Percentiles rank a stretch among this genome's conserved stretches.
phyloP scores from a whole-genome alignment of 768 basidiomycete species.

The Pholiota microspora region DNA sequence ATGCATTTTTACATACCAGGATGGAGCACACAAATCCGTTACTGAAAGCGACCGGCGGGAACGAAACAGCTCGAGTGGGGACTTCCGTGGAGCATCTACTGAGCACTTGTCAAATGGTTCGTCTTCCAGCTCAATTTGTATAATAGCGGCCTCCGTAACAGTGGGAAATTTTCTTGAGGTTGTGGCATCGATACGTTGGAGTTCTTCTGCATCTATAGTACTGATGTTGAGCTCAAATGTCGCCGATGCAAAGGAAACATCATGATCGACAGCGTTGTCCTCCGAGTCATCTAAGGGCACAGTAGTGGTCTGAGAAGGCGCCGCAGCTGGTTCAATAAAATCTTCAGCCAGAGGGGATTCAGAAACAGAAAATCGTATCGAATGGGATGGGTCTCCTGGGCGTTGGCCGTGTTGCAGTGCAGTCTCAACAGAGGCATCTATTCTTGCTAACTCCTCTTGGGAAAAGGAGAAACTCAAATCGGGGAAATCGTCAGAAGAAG shows the following conservation, averaged over 20 bases:
- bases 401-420: not conserved
- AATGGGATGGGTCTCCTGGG: not conserved
- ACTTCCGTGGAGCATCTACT: slow-evolving; percentile 16
- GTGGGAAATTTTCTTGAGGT: not conserved
- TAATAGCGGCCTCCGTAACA: slow-evolving; percentile 24
- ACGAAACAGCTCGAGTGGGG: slow-evolving; percentile 46
- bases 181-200: slow-evolving; percentile 12
- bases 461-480: slow-evolving; percentile 54
- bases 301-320: slow-evolving; percentile 3
- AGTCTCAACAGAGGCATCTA: slow-evolving; percentile 39
- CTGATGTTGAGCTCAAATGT: slow-evolving; percentile 16
- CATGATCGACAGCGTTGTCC: slow-evolving; percentile 5
- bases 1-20: slow-evolving; percentile 45
- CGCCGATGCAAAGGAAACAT: slow-evolving; percentile 16
- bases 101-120: not conserved
- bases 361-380: not conserved
- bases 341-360: slow-evolving; percentile 13
- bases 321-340: slow-evolving; percentile 13
- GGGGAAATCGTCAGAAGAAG: slow-evolving; percentile 34
- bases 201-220: slow-evolving; percentile 15
- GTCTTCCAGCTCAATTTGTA: slow-evolving; percentile 34
- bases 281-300: not conserved
- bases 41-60: slow-evolving; percentile 49
- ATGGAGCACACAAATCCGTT: slow-evolving; percentile 57
- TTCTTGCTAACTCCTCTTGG: slow-evolving; percentile 48